Evolutionary conservation across 176 grass and related monocot species (phyloP).

Genomic region (Puccinellia tenuiflora): DNA sequence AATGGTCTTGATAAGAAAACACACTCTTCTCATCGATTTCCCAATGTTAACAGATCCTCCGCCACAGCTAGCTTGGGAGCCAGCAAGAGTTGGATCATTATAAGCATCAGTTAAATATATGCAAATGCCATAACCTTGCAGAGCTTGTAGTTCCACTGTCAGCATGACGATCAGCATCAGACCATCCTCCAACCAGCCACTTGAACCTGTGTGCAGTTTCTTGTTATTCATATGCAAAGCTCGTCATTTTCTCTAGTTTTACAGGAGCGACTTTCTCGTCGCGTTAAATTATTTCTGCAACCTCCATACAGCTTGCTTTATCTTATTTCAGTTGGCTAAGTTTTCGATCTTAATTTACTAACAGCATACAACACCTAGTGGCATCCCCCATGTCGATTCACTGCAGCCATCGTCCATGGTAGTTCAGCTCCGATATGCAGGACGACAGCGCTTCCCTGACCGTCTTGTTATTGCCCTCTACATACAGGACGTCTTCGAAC

Average conservation of each 20-base stretch:
- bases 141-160: no score
- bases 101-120: no score
- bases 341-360: background rate
- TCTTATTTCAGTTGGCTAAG: background rate
- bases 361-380: background rate
- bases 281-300: constrained; percentile 7
- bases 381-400: background rate
- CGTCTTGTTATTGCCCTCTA: constrained; percentile 61
- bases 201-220: constrained; percentile 39
- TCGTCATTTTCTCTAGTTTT: constrained; percentile 24
- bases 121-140: no score
- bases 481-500: constrained; percentile 78
- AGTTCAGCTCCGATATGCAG: constrained; percentile 86
- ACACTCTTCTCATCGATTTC: no score
- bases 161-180: background rate
- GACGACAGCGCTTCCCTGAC: constrained; percentile 75
- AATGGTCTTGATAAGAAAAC: no score
- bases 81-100: no score
- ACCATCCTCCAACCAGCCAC: constrained; percentile 22
- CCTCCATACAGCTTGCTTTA: constrained; percentile 20
- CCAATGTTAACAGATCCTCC: no score
- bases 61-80: no score
- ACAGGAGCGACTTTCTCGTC: constrained; percentile 40
- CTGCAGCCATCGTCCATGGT: constrained; percentile 53
- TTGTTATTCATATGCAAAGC: constrained; percentile 38